Conservation (phyloP, 2,329 filamentous ascomycete species). For the Clarireedia paspali region DNA sequence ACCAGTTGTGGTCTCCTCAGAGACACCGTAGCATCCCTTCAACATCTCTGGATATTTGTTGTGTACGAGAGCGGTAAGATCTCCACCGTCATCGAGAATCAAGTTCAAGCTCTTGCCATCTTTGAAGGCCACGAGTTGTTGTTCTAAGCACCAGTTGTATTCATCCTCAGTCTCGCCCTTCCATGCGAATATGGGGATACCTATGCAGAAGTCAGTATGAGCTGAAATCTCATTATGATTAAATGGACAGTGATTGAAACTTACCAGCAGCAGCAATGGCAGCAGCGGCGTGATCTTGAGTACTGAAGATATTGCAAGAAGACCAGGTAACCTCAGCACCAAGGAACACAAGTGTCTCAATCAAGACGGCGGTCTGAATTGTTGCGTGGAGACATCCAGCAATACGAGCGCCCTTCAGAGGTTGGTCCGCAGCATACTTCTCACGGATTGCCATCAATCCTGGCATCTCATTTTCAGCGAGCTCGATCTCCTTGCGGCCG, state of each 20-base stretch:
- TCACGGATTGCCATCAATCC: constrained; percentile 91
- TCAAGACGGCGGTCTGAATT: constrained; percentile 98
- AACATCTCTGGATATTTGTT: constrained; percentile 98
- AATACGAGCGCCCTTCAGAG: constrained; percentile 88
- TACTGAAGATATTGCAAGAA: constrained; percentile 99
- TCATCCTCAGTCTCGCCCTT: constrained; percentile 94
- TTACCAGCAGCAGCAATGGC: constrained; percentile 70
- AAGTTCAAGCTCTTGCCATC: constrained; percentile 94
- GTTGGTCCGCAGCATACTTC: constrained; percentile 91
- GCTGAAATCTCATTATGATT: constrained; percentile 41
- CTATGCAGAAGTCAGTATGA: constrained; percentile 38
- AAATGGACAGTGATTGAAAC: constrained; percentile 43
- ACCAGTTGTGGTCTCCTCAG: constrained; percentile 98
- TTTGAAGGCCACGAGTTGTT: constrained; percentile 96
- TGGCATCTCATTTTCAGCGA: constrained; percentile 95
- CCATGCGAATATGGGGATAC: constrained; percentile 77
- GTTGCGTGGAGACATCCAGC: constrained; percentile 59
- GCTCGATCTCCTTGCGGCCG: constrained; percentile 97
- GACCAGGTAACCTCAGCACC: constrained; percentile 99
- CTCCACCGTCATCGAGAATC: constrained; percentile 97
- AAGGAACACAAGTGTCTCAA: constrained; percentile 90
- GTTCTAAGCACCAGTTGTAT: constrained; percentile 99
- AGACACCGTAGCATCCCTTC: constrained; percentile 96
- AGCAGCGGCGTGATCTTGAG: constrained; percentile 93
- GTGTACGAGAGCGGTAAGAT: constrained; percentile 94